phyloP scores from a whole-genome alignment of 108 stramenopile genomes.

The Bacterosira constricta region DNA sequence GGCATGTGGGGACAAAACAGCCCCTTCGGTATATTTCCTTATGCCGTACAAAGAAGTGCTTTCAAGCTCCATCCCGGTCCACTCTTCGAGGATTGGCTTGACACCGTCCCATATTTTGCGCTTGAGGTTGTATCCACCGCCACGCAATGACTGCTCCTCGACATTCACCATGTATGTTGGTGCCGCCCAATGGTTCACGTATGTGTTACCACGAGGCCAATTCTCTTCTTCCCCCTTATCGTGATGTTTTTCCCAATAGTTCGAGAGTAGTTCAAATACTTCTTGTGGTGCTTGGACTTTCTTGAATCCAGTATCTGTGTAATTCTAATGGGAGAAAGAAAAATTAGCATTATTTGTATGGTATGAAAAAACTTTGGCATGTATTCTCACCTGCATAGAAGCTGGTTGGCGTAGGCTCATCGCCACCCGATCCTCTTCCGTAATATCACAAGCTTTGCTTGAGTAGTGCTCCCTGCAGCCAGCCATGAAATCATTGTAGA shows the following conservation, averaged over 20 bases:
- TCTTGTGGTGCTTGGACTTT: slow-evolving; percentile 65
- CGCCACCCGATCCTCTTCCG: slow-evolving; percentile 66
- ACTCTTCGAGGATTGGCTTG: slow-evolving; percentile 77
- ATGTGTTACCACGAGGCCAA: slow-evolving; percentile 76
- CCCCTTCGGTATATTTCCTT: slow-evolving; percentile 80
- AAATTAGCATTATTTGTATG: too few relatives aligned
- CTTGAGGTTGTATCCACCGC: slow-evolving; percentile 72
- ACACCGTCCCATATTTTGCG: slow-evolving; percentile 78
- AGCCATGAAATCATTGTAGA: slow-evolving; percentile 81
- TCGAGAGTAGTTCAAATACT: slow-evolving; percentile 60
- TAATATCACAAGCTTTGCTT: slow-evolving; percentile 51
- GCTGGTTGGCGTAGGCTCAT: slow-evolving; percentile 82
- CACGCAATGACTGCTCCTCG: slow-evolving; percentile 65
- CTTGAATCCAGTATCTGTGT: slow-evolving; percentile 81
- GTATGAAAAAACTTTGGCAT: too few relatives aligned
- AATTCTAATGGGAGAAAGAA: slow-evolving; percentile 55
- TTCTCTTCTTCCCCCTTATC: slow-evolving; percentile 55
- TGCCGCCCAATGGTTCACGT: slow-evolving; percentile 77
- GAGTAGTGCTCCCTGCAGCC: slow-evolving; percentile 72
- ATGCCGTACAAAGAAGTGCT: slow-evolving; percentile 90
- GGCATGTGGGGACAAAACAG: slow-evolving; percentile 84
- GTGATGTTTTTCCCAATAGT: slow-evolving; percentile 70
- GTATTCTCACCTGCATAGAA: slow-evolving; percentile 64
- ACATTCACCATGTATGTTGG: slow-evolving; percentile 83
- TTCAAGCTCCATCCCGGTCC: slow-evolving; percentile 86